Percentiles rank a stretch among this genome's conserved stretches.
phyloP scores from a whole-genome alignment of 148 eudicot species.

The Silene conica region DNA sequence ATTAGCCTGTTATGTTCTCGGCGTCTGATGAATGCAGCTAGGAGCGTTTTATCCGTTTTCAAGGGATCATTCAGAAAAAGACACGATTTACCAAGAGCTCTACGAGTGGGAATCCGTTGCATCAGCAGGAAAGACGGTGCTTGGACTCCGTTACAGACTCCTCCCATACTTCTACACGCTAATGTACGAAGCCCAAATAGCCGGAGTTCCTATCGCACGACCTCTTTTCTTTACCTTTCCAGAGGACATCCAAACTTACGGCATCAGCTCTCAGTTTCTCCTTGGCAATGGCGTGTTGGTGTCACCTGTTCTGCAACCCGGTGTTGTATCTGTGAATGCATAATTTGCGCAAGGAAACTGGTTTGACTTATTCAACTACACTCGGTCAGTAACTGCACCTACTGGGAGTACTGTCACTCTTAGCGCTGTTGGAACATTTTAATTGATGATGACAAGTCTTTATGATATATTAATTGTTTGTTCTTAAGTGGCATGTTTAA shows the following conservation, averaged over 20 bases:
- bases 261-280: conserved; percentile 42
- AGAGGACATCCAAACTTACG: conserved; percentile 32
- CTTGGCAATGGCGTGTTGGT: conserved; percentile 54
- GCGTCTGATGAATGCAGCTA: conserved; percentile 30
- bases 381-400: conserved; percentile 28
- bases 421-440: too few species aligned
- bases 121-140: conserved; percentile 37
- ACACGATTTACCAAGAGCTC: conserved; percentile 37
- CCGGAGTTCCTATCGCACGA: conserved; percentile 47
- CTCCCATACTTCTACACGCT: conserved; percentile 51
- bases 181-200: conserved; percentile 47
- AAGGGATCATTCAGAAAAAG: conserved; percentile 41
- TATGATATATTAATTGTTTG: too few species aligned
- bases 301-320: conserved; percentile 40
- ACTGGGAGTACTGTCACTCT: conserved; percentile 26
- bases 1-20: not conserved
- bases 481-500: too few species aligned
- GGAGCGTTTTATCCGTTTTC: conserved; percentile 64
- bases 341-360: conserved; percentile 49
- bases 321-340: conserved; percentile 31
- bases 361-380: conserved; percentile 45
- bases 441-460: too few species aligned
- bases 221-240: conserved; percentile 58
- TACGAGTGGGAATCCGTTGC: conserved; percentile 51
- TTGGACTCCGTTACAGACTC: conserved; percentile 49